Conservation (phyloP, 2,329 filamentous ascomycete genomes). For the Trichoderma sp. region DNA sequence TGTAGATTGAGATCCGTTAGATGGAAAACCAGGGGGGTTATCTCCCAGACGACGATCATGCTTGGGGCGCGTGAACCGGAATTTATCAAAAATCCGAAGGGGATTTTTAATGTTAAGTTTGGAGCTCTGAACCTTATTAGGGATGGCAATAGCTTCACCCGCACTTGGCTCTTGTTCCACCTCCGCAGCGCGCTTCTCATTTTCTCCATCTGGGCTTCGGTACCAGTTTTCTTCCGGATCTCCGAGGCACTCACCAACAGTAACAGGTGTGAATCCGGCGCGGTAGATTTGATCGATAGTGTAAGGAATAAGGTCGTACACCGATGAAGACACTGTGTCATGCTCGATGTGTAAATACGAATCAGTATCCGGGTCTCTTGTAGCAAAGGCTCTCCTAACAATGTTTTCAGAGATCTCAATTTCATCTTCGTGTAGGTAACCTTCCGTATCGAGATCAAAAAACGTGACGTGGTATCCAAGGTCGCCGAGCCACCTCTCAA, state of each 20-base stretch:
- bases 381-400: constrained; percentile 39
- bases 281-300: constrained; percentile 40
- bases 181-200: not conserved
- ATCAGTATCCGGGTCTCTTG: constrained; percentile 23
- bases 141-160: not conserved
- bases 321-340: constrained; percentile 46
- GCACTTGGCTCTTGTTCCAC: not conserved
- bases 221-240: constrained; percentile 56
- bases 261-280: constrained; percentile 45
- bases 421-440: constrained; percentile 52
- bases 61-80: not conserved
- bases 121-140: too few species aligned
- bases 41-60: not conserved
- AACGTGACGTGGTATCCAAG: constrained; percentile 58
- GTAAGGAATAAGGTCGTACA: constrained; percentile 41
- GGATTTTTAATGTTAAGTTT: not conserved
- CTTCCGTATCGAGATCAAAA: constrained; percentile 60
- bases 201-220: constrained; percentile 20
- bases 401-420: constrained; percentile 45
- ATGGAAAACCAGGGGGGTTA: not conserved
- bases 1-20: not conserved
- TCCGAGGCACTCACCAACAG: constrained; percentile 50
- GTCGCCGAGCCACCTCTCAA: constrained; percentile 38
- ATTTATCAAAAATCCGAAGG: not conserved
- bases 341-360: constrained; percentile 53